These are phyloP conservation scores for Geotrichum macrosporum DNA, from an alignment of 1,139 yeast genomes.

Conservation along the genomic window DNA sequence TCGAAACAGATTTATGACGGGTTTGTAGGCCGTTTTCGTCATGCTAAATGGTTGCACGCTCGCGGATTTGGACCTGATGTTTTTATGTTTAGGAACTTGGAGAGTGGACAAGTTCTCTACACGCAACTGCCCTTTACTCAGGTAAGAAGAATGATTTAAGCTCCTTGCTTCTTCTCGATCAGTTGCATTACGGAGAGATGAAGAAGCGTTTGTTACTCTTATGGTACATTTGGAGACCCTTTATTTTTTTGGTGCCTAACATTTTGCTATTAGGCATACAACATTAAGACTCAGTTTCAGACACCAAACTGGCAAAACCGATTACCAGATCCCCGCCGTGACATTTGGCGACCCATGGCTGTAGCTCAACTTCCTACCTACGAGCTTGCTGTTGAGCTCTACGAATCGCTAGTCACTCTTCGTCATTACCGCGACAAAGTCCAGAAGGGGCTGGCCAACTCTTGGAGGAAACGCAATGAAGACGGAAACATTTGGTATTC, in stretches of 20 bases:
- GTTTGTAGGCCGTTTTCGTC: constrained; percentile 30
- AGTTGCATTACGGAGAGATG: no score
- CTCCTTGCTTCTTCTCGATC: no score
- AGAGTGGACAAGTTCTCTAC: constrained; percentile 83
- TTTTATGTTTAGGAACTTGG: constrained; percentile 74
- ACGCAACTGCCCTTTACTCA: constrained; percentile 66
- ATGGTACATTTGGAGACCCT: neutral
- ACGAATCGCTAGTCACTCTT: constrained; percentile 67
- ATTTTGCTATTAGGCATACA: constrained; percentile 47
- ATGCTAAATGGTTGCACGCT: constrained; percentile 46
- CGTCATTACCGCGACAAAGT: constrained; percentile 66
- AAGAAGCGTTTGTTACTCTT: no score
- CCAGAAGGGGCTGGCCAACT: constrained; percentile 56
- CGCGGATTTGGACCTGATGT: constrained; percentile 75
- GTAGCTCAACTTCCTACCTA: constrained; percentile 67
- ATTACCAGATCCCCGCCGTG: constrained; percentile 69
- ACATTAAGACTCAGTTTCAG: constrained; percentile 60
- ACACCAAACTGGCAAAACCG: constrained; percentile 89
- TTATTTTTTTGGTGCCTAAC: no score
- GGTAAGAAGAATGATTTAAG: no score
- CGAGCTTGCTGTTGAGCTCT: constrained; percentile 67
- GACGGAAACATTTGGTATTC: constrained; percentile 78
- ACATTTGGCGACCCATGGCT: constrained; percentile 88
- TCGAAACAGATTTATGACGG: constrained; percentile 17
- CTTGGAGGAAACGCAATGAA: constrained; percentile 64